Percentiles rank a stretch among this genome's conserved stretches.
Conservation (phyloP, 2,329 filamentous ascomycete species). For the Fusarium verrucosum region DNA sequence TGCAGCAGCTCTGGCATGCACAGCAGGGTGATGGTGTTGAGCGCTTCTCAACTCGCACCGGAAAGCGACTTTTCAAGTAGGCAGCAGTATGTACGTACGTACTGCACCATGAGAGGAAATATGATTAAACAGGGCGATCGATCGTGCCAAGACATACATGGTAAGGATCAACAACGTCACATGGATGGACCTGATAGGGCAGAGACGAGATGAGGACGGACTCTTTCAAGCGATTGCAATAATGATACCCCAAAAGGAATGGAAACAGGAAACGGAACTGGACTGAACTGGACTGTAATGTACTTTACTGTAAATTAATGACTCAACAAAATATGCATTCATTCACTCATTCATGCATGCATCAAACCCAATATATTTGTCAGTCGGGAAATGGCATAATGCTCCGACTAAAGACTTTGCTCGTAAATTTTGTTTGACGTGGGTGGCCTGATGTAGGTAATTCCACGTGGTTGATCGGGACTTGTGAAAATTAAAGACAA, state of each 20-base stretch:
- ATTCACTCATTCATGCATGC: too few relatives aligned
- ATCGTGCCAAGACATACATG: conserved; percentile 6
- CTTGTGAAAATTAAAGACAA: conserved; percentile 17
- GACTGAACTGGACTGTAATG: too few relatives aligned
- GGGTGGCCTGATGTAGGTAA: not conserved
- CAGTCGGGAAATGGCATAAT: not conserved
- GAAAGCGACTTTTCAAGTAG: conserved; percentile 63
- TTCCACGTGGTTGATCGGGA: conserved; percentile 25
- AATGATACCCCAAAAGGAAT: conserved; percentile 33
- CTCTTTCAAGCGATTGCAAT: conserved; percentile 33
- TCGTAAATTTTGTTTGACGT: not conserved
- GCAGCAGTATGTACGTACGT: too few relatives aligned
- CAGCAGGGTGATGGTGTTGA: conserved; percentile 69
- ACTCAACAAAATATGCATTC: too few relatives aligned
- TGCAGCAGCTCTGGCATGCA: conserved; percentile 68
- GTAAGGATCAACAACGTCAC: not conserved
- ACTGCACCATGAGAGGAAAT: not conserved
- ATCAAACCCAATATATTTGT: not conserved
- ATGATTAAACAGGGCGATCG: not conserved
- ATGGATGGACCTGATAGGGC: not conserved
- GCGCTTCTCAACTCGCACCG: conserved; percentile 64
- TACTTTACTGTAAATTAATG: conserved; percentile 14
- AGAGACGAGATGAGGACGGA: not conserved
- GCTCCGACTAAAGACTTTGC: not conserved
- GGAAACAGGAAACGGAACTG: conserved; percentile 23